These are phyloP conservation scores for Cytospora paraplurivora DNA, from an alignment of 2,329 filamentous ascomycete genomes.

Conservation along the genomic window DNA sequence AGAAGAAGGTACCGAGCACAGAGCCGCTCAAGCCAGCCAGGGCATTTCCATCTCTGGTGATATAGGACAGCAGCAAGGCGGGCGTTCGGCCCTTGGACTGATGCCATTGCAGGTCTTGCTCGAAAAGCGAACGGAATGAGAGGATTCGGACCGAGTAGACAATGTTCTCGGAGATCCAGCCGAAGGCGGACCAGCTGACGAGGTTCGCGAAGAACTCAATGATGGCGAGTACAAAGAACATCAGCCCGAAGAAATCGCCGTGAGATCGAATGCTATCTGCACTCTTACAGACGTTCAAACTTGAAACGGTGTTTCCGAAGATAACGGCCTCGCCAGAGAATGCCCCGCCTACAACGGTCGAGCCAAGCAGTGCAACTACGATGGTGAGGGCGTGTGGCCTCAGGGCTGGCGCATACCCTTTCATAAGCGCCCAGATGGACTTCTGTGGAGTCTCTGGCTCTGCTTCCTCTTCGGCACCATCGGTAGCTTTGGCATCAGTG, in stretches of 20 bases:
- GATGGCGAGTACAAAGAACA: slow-evolving; percentile 63
- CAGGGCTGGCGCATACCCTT: slow-evolving; percentile 23
- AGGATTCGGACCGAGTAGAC: slow-evolving; percentile 58
- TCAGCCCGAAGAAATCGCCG: slow-evolving; percentile 56
- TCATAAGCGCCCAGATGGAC: slow-evolving; percentile 18
- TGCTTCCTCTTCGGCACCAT: background rate
- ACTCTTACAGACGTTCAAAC: slow-evolving; percentile 55
- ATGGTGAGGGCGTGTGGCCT: slow-evolving; percentile 34
- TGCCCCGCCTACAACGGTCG: slow-evolving; percentile 56
- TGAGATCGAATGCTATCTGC: slow-evolving; percentile 49
- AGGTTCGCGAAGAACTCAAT: slow-evolving; percentile 63
- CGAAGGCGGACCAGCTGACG: slow-evolving; percentile 58
- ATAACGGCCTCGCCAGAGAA: slow-evolving; percentile 61
- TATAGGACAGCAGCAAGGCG: slow-evolving; percentile 63
- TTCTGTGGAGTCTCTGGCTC: slow-evolving; percentile 25
- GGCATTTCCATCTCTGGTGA: slow-evolving; percentile 69
- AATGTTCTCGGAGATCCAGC: slow-evolving; percentile 57
- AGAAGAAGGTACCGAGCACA: slow-evolving; percentile 69
- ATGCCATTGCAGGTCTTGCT: slow-evolving; percentile 66
- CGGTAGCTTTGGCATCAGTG: background rate
- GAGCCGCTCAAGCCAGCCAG: slow-evolving; percentile 70
- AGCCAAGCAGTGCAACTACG: slow-evolving; percentile 50
- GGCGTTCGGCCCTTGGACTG: slow-evolving; percentile 65
- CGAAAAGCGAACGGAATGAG: slow-evolving; percentile 57
- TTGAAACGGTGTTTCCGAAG: slow-evolving; percentile 62